Conservation (phyloP, 441 rosid species). For the Aleurites moluccanus region DNA sequence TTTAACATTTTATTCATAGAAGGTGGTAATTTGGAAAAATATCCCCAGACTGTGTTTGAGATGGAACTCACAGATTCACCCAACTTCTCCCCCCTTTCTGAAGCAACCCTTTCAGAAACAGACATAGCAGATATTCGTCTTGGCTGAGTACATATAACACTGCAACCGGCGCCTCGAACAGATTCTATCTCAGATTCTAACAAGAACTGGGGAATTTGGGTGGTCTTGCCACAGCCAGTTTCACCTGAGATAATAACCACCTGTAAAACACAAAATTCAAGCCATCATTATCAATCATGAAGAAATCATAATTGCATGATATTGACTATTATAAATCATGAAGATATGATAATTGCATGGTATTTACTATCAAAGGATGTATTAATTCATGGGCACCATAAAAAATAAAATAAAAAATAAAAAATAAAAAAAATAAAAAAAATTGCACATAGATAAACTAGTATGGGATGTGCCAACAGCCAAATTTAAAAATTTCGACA, state of each 20-base stretch:
- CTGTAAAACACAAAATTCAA: slow-evolving; percentile 39
- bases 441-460: neutral
- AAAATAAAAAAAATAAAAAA: no score
- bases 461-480: neutral
- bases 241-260: slow-evolving; percentile 86
- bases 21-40: slow-evolving; percentile 19
- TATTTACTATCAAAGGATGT: slow-evolving; percentile 8
- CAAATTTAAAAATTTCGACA: neutral
- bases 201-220: slow-evolving; percentile 88
- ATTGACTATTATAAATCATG: slow-evolving; percentile 6
- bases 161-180: slow-evolving; percentile 71
- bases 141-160: slow-evolving; percentile 89
- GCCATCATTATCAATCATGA: slow-evolving; percentile 6
- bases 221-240: slow-evolving; percentile 99
- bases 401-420: neutral
- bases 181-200: slow-evolving; percentile 77
- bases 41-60: slow-evolving; percentile 16
- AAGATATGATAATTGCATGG: neutral
- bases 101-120: slow-evolving; percentile 93
- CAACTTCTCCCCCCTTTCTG: slow-evolving; percentile 89
- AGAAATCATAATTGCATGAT: neutral
- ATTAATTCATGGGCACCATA: neutral
- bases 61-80: slow-evolving; percentile 83
- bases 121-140: slow-evolving; percentile 89
- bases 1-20: slow-evolving; percentile 12